Conservation (phyloP, 768 basidiomycete genomes). For the Tylopilus intermedius region DNA sequence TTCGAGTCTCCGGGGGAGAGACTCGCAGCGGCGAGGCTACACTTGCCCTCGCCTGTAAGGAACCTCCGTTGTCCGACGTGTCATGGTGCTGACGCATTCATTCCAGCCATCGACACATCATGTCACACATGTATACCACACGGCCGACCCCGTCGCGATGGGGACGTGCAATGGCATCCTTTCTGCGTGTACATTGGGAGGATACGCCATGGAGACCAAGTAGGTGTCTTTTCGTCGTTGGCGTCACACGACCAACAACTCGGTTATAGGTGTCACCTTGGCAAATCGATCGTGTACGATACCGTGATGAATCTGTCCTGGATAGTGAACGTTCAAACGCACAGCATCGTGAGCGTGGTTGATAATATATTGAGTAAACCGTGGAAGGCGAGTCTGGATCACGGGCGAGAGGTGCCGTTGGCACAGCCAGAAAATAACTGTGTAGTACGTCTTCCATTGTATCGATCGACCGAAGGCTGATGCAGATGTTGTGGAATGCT, state of each 20-base stretch:
- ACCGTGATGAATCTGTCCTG: slow-evolving; percentile 84
- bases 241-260: neutral
- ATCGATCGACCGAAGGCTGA: neutral
- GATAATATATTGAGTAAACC: slow-evolving; percentile 64
- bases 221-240: slow-evolving; percentile 25
- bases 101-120: slow-evolving; percentile 66
- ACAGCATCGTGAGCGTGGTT: slow-evolving; percentile 75
- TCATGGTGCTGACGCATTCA: neutral
- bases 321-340: slow-evolving; percentile 77
- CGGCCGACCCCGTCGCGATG: slow-evolving; percentile 92
- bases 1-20: slow-evolving; percentile 89
- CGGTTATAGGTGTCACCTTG: slow-evolving; percentile 69
- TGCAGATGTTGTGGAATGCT: neutral
- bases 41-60: slow-evolving; percentile 79
- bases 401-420: slow-evolving; percentile 59
- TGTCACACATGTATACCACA: slow-evolving; percentile 89
- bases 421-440: slow-evolving; percentile 58
- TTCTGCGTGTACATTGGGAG: slow-evolving; percentile 77
- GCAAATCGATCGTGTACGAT: slow-evolving; percentile 84
- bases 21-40: slow-evolving; percentile 72
- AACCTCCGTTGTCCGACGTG: neutral
- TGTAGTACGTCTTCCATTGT: slow-evolving; percentile 45
- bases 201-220: slow-evolving; percentile 85
- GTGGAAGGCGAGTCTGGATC: slow-evolving; percentile 63
- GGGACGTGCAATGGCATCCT: slow-evolving; percentile 78